phyloP scores from a whole-genome alignment of 1,284 basidiomycete species.

The Moesziomyces globuligerus region DNA sequence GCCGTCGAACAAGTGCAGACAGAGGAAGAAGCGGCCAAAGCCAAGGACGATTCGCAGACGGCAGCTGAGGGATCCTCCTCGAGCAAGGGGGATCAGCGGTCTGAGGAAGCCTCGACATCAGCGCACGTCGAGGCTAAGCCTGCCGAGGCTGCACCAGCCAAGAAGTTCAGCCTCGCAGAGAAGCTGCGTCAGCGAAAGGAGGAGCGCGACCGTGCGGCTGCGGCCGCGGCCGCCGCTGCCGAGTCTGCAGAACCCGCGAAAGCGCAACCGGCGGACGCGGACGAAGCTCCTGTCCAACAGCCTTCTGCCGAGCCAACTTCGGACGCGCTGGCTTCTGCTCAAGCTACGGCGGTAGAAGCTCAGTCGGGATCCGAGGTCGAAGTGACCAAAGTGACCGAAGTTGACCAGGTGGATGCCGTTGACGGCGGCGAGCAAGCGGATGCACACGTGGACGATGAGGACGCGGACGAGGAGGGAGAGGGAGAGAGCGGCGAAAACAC shows the following conservation, averaged over 20 bases:
- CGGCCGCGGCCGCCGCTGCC: slow-evolving; percentile 17
- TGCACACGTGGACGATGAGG: slow-evolving; percentile 9
- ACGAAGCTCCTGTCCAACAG: not conserved
- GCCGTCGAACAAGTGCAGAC: too few species aligned
- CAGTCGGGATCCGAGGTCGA: too few species aligned
- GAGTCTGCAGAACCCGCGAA: not conserved
- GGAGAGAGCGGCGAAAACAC: slow-evolving; percentile 17
- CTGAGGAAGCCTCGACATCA: slow-evolving; percentile 1
- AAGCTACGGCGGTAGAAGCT: not conserved
- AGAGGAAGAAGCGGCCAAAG: not conserved
- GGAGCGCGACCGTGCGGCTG: slow-evolving; percentile 36
- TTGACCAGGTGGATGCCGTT: slow-evolving; percentile 4
- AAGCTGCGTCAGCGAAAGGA: slow-evolving; percentile 44
- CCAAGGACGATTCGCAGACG: not conserved
- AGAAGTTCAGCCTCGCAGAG: slow-evolving; percentile 45
- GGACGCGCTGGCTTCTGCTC: not conserved
- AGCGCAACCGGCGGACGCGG: not conserved
- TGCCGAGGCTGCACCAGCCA: slow-evolving; percentile 1
- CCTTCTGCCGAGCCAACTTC: too few species aligned
- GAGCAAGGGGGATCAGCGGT: too few species aligned
- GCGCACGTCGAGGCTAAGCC: not conserved
- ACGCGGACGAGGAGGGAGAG: slow-evolving; percentile 5
- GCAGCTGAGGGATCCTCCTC: too few species aligned
- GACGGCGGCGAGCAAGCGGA: slow-evolving; percentile 14
- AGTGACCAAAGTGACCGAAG: not conserved